Evolutionary conservation across 2,329 filamentous ascomycete genomes (phyloP), one percentile per base, ranked within the genome.

Genomic region (Chrysoporthe puriensis): DNA sequence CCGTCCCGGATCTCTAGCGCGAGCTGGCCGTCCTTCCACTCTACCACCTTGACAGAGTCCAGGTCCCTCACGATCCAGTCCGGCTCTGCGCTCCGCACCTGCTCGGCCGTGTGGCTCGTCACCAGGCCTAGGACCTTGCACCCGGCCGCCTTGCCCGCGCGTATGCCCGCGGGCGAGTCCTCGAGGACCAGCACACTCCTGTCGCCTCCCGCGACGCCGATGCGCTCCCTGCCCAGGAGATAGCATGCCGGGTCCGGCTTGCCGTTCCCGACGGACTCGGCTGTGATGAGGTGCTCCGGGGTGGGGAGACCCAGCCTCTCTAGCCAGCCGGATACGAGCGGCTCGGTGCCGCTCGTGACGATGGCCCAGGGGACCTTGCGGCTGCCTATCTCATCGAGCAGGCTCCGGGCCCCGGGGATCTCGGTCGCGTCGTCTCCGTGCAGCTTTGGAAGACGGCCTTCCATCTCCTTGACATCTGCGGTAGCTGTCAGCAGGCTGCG

Each of bases 1-100:
- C 87, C 87, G 77, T 93, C 84, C 68, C 79, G 81, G 72, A 96
- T 87, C 80, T 93, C 88, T 71, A 96, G 78, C 71, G 85, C 87
- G 65, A 91, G 85, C 71, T 80, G 80, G n/a, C 87, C 88, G 62
- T 82, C 85, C 69, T 84, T 81, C 71, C 80, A 80, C 63, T 85
- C 82, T 69, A 88, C 80, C 73, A 96, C 81, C 73, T 80, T 87
- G 70, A 97, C 87, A 71, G 91, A 94, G 67, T 85, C 83, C 80
- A 97, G 83, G 79, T 97, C 93, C 78, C 84, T 83, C 67, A 97
- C 90, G 63, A 97, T 88, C 90, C 92, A 97, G 81, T 97, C 93
- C 57, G 94, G 93, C n/a, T 88, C 90, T 4, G 93, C 93, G 59
- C 85, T 87, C 69, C 84, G 80, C 62, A 97, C 85, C 80, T 94